Percentiles rank a stretch among this genome's conserved stretches.
Evolutionary conservation across 2,329 filamentous ascomycete genomes (phyloP).

Genomic region (Penicillium olsonii): DNA sequence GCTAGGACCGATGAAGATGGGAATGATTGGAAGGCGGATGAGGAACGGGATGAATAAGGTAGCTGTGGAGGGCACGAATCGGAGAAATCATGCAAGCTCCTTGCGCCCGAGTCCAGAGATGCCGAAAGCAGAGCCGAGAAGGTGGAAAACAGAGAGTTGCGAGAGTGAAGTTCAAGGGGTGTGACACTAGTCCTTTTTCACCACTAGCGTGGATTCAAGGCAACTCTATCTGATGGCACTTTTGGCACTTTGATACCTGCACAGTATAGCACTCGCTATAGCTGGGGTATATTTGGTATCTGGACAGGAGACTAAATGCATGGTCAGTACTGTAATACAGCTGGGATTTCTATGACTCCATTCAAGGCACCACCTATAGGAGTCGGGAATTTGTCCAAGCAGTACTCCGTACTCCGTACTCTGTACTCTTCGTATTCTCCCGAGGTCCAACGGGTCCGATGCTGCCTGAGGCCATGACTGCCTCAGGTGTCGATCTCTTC

Average conservation of each 20-base stretch:
- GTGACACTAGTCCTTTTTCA: not conserved
- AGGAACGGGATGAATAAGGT: too few species aligned
- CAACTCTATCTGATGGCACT: not conserved
- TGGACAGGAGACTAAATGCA: too few species aligned
- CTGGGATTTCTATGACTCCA: too few species aligned
- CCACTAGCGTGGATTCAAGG: not conserved
- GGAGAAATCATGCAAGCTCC: conserved; percentile 7
- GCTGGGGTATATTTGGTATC: too few species aligned
- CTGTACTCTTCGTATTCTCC: too few species aligned
- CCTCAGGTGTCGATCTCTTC: conserved; percentile 14
- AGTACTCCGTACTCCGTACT: too few species aligned
- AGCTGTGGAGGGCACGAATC: conserved; percentile 3
- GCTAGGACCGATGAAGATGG: too few species aligned
- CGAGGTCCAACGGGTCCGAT: not conserved
- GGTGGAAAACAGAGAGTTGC: not conserved
- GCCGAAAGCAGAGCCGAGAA: not conserved
- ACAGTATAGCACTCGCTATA: not conserved
- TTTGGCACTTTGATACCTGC: not conserved
- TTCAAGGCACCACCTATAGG: too few species aligned
- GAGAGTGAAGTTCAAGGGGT: not conserved
- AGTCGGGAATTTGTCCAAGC: too few species aligned
- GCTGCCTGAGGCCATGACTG: not conserved
- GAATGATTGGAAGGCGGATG: too few species aligned
- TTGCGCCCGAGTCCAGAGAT: not conserved
- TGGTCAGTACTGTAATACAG: too few species aligned